Percentiles rank a stretch among this genome's conserved stretches.
Conservation (phyloP, 1,284 basidiomycete species). For the Coriolopsis trogii region DNA sequence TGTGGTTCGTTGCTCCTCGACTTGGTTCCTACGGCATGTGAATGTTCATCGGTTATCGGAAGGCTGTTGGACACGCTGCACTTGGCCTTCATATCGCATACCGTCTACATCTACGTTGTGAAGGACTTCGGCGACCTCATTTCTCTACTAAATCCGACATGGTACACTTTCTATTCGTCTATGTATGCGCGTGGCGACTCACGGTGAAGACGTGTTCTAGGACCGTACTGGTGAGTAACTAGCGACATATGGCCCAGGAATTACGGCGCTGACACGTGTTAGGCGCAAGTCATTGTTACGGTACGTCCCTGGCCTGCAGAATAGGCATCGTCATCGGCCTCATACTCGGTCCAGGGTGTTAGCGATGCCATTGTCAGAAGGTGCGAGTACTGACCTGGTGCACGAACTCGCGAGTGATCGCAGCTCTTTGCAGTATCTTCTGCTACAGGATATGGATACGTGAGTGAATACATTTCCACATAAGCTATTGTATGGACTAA, state of each 20-base stretch:
- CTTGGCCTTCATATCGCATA: conserved; percentile 11
- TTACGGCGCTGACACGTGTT: too few relatives aligned
- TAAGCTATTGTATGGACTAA: not conserved
- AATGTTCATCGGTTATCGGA: not conserved
- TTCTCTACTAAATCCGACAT: conserved; percentile 4
- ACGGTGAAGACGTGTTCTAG: not conserved
- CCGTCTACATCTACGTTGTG: conserved; percentile 12
- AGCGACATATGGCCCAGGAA: not conserved
- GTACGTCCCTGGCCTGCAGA: not conserved
- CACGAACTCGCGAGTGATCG: too few relatives aligned
- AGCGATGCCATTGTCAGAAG: conserved; percentile 11
- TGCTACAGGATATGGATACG: conserved; percentile 18
- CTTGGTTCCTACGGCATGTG: too few relatives aligned
- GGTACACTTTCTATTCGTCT: not conserved
- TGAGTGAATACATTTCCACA: not conserved
- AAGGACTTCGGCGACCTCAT: conserved; percentile 2
- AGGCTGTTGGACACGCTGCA: conserved; percentile 19
- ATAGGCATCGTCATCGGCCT: too few relatives aligned
- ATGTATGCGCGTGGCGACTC: not conserved
- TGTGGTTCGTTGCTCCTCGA: too few relatives aligned
- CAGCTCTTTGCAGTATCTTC: conserved; percentile 10
- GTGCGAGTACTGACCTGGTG: too few relatives aligned
- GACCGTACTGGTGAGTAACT: conserved; percentile 9
- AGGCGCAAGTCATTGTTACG: conserved; percentile 11
- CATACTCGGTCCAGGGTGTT: not conserved